Percentiles rank a stretch among this genome's conserved stretches.
Conservation (phyloP, 2,329 filamentous ascomycete genomes). For the Falciphora oryzae region DNA sequence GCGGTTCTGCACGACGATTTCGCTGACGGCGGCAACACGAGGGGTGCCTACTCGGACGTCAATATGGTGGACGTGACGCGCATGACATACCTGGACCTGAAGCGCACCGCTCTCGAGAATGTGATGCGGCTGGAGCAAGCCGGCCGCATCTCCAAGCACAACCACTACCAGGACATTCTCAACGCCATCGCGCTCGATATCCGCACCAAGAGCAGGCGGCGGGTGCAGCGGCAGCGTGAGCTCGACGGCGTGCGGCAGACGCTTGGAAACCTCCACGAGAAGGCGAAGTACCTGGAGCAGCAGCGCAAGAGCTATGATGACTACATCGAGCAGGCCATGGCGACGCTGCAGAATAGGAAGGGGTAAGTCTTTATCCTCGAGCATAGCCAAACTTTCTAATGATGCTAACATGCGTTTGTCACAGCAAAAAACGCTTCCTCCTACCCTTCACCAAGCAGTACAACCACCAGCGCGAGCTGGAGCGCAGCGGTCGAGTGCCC, state of each 20-base stretch:
- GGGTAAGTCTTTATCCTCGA: conserved; percentile 46
- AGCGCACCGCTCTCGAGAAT: conserved; percentile 89
- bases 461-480: conserved; percentile 94
- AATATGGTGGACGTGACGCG: conserved; percentile 85
- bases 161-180: conserved; percentile 95
- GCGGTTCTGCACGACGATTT: conserved; percentile 78
- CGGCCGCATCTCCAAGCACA: conserved; percentile 82
- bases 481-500: conserved; percentile 85
- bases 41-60: conserved; percentile 82
- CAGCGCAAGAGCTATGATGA: conserved; percentile 98
- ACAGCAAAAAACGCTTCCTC: conserved; percentile 81
- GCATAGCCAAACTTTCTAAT: neutral
- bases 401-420: conserved; percentile 9
- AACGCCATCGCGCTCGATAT: conserved; percentile 97
- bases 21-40: conserved; percentile 57
- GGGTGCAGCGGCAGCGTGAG: conserved; percentile 87
- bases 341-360: conserved; percentile 94
- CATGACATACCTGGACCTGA: conserved; percentile 87
- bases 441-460: conserved; percentile 98
- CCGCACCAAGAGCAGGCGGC: conserved; percentile 88
- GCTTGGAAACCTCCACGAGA: conserved; percentile 69
- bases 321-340: conserved; percentile 98
- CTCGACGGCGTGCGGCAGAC: conserved; percentile 77
- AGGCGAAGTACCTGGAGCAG: conserved; percentile 87
- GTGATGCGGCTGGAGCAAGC: conserved; percentile 82